A percentile compares a stretch with the other conserved stretches of the same genome.
phyloP scores from a whole-genome alignment of 2,329 filamentous ascomycete species.

The Arthroderma sp. region DNA sequence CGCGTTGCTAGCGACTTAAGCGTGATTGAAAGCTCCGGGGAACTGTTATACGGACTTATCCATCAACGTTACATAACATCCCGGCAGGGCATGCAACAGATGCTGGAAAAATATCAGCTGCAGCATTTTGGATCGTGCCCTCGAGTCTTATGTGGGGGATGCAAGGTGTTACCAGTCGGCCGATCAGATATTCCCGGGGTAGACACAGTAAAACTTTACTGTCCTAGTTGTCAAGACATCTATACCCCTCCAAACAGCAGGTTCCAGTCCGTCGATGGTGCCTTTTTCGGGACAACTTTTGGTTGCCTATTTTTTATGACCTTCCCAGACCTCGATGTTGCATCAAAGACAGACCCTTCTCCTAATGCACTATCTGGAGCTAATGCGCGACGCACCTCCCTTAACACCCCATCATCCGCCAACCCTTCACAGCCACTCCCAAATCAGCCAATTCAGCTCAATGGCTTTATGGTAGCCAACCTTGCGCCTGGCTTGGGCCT shows the following conservation, averaged over 20 bases:
- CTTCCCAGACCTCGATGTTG: slow-evolving; percentile 87
- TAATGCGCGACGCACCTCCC: slow-evolving; percentile 15
- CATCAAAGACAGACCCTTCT: slow-evolving; percentile 47
- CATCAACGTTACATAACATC: slow-evolving; percentile 98
- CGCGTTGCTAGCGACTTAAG: slow-evolving; percentile 86
- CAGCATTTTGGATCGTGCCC: slow-evolving; percentile 94
- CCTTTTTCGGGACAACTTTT: slow-evolving; percentile 96
- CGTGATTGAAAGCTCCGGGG: slow-evolving; percentile 93
- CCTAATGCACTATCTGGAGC: slow-evolving; percentile 20
- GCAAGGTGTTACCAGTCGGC: slow-evolving; percentile 83
- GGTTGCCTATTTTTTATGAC: slow-evolving; percentile 96
- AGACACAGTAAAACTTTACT: slow-evolving; percentile 97
- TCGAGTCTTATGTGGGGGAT: slow-evolving; percentile 81
- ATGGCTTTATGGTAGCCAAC: slow-evolving; percentile 77
- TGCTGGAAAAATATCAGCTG: slow-evolving; percentile 98
- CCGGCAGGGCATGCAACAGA: slow-evolving; percentile 89
- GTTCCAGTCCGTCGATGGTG: slow-evolving; percentile 93
- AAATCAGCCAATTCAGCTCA: slow-evolving; percentile 49
- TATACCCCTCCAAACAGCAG: slow-evolving; percentile 95
- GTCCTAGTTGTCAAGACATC: slow-evolving; percentile 88
- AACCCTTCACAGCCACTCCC: slow-evolving; percentile 27
- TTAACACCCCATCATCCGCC: slow-evolving; percentile 15
- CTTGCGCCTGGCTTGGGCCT: slow-evolving; percentile 75
- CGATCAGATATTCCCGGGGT: slow-evolving; percentile 89
- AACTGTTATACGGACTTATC: slow-evolving; percentile 94